Percentiles rank a stretch among this genome's conserved stretches.
phyloP scores from a whole-genome alignment of 192 early-diverging fungal genomes.

The Coemansia nantahalensis region DNA sequence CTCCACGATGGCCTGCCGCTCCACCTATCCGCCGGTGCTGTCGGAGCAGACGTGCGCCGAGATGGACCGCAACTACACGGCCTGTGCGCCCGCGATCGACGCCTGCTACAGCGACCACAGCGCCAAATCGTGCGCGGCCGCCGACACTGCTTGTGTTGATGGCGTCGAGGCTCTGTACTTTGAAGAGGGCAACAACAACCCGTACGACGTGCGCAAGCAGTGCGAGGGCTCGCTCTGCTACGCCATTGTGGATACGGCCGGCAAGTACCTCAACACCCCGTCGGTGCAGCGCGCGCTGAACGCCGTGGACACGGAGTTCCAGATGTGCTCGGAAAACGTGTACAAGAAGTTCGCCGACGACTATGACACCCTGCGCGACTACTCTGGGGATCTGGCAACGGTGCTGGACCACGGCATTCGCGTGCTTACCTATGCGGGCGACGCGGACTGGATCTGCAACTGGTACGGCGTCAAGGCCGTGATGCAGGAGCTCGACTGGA shows the following conservation, averaged over 20 bases:
- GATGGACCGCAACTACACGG: slow-evolving; percentile 55
- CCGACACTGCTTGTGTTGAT: neutral
- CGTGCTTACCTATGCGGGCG: slow-evolving; percentile 85
- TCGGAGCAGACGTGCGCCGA: slow-evolving; percentile 59
- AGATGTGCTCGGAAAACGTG: slow-evolving; percentile 74
- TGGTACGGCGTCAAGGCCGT: slow-evolving; percentile 81
- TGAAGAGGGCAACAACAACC: slow-evolving; percentile 68
- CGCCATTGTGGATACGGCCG: slow-evolving; percentile 64
- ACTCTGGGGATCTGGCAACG: slow-evolving; percentile 55
- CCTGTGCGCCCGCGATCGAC: slow-evolving; percentile 4
- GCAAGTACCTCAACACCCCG: slow-evolving; percentile 66
- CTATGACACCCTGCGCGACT: slow-evolving; percentile 79
- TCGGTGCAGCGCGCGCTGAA: slow-evolving; percentile 67
- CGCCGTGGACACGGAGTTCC: slow-evolving; percentile 59
- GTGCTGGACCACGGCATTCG: slow-evolving; percentile 72
- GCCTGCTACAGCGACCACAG: neutral
- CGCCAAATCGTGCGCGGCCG: neutral
- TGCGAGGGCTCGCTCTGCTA: slow-evolving; percentile 82
- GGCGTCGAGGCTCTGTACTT: neutral
- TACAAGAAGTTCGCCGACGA: slow-evolving; percentile 67
- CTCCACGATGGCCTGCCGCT: slow-evolving; percentile 67
- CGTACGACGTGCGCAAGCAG: slow-evolving; percentile 86
- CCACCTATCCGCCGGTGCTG: slow-evolving; percentile 70
- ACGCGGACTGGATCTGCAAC: slow-evolving; percentile 90
- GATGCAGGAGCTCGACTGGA: slow-evolving; percentile 78